Conservation (phyloP, 129 eudicot species). For the Artemisia annua region DNA sequence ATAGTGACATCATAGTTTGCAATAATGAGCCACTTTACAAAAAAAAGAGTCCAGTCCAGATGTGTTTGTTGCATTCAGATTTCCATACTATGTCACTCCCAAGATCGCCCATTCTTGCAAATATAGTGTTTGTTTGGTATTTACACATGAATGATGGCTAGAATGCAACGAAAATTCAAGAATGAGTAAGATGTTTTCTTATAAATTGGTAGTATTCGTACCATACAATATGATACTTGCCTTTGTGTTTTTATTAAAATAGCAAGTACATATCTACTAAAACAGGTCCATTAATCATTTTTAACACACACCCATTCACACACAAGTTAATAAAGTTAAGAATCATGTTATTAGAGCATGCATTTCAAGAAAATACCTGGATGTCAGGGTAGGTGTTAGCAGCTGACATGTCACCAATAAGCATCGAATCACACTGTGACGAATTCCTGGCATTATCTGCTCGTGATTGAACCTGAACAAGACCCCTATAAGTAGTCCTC, state of each 20-base stretch:
- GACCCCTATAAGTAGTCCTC: slow-evolving; percentile 84
- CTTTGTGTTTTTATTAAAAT: too few relatives aligned
- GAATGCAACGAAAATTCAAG: neutral
- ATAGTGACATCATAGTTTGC: too few relatives aligned
- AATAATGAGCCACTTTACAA: too few relatives aligned
- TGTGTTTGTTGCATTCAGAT: neutral
- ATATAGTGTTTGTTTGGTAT: neutral
- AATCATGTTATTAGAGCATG: slow-evolving; percentile 2
- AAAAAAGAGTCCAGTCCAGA: neutral
- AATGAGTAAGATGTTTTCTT: neutral
- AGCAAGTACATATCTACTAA: slow-evolving; percentile 9
- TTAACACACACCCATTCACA: neutral
- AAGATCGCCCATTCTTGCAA: slow-evolving; percentile 5
- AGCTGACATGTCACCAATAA: slow-evolving; percentile 83
- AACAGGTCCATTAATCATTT: too few relatives aligned
- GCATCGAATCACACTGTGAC: slow-evolving; percentile 99
- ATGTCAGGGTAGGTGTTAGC: slow-evolving; percentile 96
- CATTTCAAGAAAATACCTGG: slow-evolving; percentile 55
- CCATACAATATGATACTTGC: too few relatives aligned
- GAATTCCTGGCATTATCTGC: slow-evolving; percentile 90
- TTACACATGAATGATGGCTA: neutral
- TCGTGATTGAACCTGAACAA: slow-evolving; percentile 78
- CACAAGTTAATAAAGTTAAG: neutral
- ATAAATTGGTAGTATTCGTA: neutral
- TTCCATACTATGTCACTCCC: neutral